A percentile compares a stretch with the other conserved stretches of the same genome.
These are phyloP conservation scores for Apiospora malaysiana DNA, from an alignment of 2,329 filamentous ascomycete species.

Conservation along the genomic window DNA sequence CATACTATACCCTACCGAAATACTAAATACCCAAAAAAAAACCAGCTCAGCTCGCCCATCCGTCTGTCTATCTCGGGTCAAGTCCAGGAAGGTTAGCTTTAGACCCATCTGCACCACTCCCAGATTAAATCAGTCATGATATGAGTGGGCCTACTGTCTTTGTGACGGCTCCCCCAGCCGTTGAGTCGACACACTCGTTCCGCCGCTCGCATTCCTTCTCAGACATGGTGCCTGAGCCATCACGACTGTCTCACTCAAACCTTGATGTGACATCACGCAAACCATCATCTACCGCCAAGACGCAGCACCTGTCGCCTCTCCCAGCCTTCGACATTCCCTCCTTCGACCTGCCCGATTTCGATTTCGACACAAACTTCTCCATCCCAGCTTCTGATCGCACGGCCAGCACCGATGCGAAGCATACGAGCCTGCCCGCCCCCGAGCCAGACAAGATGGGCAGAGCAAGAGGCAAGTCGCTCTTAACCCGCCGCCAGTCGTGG, in stretches of 20 bases:
- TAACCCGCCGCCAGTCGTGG: slow-evolving; percentile 59
- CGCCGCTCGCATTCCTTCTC: slow-evolving; percentile 40
- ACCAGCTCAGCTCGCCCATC: slow-evolving; percentile 6
- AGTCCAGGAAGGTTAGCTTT: slow-evolving; percentile 18
- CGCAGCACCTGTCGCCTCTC: slow-evolving; percentile 31
- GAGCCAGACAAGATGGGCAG: slow-evolving; percentile 36
- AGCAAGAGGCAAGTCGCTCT: slow-evolving; percentile 51
- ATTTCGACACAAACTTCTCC: slow-evolving; percentile 54
- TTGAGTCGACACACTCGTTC: slow-evolving; percentile 43
- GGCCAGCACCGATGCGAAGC: slow-evolving; percentile 36
- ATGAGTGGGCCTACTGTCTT: slow-evolving; percentile 50
- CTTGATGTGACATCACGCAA: slow-evolving; percentile 23
- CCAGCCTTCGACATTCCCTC: slow-evolving; percentile 57
- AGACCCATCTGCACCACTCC: slow-evolving; percentile 13
- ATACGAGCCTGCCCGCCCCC: slow-evolving; percentile 31
- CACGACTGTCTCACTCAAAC: slow-evolving; percentile 26
- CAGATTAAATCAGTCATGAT: slow-evolving; percentile 42
- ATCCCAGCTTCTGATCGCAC: slow-evolving; percentile 35
- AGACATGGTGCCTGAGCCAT: slow-evolving; percentile 27
- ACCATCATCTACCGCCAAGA: slow-evolving; percentile 39
- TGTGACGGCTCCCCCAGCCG: slow-evolving; percentile 46
- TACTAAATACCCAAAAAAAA: neutral
- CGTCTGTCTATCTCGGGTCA: slow-evolving; percentile 9
- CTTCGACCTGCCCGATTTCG: slow-evolving; percentile 53
- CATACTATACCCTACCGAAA: no score